Evolutionary conservation across 140 eudicot genomes (phyloP), one percentile per base, ranked within the genome.

Genomic region (Stevia rebaudiana): DNA sequence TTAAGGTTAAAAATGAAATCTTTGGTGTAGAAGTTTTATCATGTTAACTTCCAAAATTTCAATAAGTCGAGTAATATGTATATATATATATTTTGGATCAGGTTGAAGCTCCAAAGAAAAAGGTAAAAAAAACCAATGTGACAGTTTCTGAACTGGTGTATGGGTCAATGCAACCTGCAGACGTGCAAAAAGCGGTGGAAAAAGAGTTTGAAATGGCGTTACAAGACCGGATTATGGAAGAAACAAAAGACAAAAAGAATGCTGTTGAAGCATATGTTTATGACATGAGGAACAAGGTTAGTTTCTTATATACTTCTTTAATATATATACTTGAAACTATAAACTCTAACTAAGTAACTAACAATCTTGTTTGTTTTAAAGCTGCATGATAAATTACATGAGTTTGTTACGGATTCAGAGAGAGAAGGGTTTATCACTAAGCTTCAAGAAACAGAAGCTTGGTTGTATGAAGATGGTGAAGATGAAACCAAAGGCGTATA

Each of bases 221-320:
- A 74, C 96, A 92, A 79, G 98, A 92, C 67, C 80, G 96, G 1
- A 86, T 88, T 23, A 92, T 92, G 98, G 98, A 92, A 77, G 98
- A 92, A 33, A 92, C 98, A 11, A 92, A 92, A 64, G 98, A 92
- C 73, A 83, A 79, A 70, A 92, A 92, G 83, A 92, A 92, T 73
- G 95, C 95, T 16, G 95, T 92, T 2, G 96, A 92, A 74, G 78
- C 98, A 24, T 92, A 92, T 76, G 98, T 92, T 22, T 92, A 92
- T 70, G 98, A 92, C 64, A 92, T 83, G 98, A 79, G 98, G 70
- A 92, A 88, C 74, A 92, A 92, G 98, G 98, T 84, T 84, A 74
- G 6, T 8, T 41, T 56, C 4, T 41, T 24, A 18, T 36, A 28
- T 17, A 28, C 30, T 68, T 63, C 21, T 63, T 63, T 6, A n/a